Conservation (phyloP, 768 basidiomycete genomes). For the Candolleomyces aberdarensis region DNA sequence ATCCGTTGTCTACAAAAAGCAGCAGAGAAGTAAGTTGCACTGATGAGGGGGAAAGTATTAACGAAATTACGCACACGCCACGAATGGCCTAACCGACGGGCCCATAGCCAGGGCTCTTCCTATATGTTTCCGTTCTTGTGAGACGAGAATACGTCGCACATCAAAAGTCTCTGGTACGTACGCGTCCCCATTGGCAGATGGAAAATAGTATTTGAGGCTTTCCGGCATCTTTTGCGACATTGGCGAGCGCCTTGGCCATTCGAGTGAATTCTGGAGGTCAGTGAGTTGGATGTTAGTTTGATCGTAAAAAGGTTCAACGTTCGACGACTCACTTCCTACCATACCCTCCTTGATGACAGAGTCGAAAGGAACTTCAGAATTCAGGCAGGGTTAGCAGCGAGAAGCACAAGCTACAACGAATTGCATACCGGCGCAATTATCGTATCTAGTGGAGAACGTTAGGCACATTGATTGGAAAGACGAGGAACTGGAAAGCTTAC, state of each 20-base stretch:
- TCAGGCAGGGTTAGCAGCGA: background rate
- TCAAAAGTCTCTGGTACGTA: constrained; percentile 24
- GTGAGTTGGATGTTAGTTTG: background rate
- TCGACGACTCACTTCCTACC: constrained; percentile 31
- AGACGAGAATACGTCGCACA: constrained; percentile 1
- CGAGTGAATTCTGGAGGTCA: constrained; percentile 38
- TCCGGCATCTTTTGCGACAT: constrained; percentile 43
- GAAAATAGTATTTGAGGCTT: constrained; percentile 58
- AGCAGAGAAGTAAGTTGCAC: background rate
- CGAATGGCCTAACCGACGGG: constrained; percentile 12
- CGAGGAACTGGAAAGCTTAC: constrained; percentile 29
- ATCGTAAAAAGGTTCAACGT: background rate
- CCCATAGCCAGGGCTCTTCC: constrained; percentile 68
- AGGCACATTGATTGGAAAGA: background rate
- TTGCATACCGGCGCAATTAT: constrained; percentile 55
- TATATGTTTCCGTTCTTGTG: constrained; percentile 16
- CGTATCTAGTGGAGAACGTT: constrained; percentile 39
- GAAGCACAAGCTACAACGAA: constrained; percentile 30
- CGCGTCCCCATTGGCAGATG: constrained; percentile 67
- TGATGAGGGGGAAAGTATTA: background rate
- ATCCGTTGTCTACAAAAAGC: background rate
- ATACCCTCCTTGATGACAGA: constrained; percentile 52
- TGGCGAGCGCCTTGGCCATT: constrained; percentile 57
- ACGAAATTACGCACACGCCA: background rate
- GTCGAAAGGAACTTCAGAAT: constrained; percentile 48